A percentile compares a stretch with the other conserved stretches of the same genome.
Conservation (phyloP, 202 grass and related monocot species). For the Carex arenaria region DNA sequence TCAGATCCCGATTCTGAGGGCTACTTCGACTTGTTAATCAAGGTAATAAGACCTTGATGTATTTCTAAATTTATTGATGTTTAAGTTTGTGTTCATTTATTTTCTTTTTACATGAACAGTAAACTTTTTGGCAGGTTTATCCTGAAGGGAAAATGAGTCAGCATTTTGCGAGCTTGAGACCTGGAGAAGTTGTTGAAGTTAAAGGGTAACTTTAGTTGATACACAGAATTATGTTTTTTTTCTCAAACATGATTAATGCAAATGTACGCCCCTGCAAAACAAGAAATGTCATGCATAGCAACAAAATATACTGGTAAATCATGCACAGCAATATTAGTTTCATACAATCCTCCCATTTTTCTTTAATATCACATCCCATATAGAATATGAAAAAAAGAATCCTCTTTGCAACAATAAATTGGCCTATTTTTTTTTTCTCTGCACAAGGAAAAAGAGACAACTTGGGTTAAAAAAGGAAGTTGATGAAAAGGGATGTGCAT, state of each 20-base stretch:
- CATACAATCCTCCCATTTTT: not conserved
- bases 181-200: conserved; percentile 90
- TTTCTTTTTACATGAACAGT: not conserved
- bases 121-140: conserved; percentile 57
- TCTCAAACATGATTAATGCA: not conserved
- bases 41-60: conserved; percentile 40
- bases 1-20: conserved; percentile 88
- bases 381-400: not conserved
- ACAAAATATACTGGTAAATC: not conserved
- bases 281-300: not conserved
- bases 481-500: not conserved
- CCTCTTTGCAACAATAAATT: not conserved
- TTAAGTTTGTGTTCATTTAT: conserved; percentile 19
- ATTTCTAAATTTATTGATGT: conserved; percentile 7
- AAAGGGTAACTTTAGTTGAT: conserved; percentile 67
- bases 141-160: conserved; percentile 98
- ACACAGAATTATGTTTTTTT: not conserved
- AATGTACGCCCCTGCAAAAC: conserved; percentile 3
- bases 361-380: not conserved
- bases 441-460: not conserved
- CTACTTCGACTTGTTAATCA: conserved; percentile 89
- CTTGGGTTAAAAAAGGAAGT: not conserved
- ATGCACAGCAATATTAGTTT: not conserved
- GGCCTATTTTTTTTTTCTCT: not conserved
- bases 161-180: conserved; percentile 79